phyloP scores from a whole-genome alignment of 106 monocot species.

The Phalaenopsis equestris region DNA sequence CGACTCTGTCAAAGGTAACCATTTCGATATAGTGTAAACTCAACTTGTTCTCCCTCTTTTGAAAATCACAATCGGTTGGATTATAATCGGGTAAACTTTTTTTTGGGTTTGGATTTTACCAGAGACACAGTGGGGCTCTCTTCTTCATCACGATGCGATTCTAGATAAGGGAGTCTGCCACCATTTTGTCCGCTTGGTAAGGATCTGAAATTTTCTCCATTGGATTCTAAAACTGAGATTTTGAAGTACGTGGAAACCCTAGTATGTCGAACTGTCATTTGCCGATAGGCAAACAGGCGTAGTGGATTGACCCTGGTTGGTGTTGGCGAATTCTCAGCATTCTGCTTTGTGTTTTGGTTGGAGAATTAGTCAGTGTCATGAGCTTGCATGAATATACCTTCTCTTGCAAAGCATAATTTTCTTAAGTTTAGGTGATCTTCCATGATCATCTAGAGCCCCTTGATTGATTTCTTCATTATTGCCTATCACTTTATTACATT shows the following conservation, averaged over 20 bases:
- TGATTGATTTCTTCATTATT: too few relatives aligned
- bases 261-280: background rate
- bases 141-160: conserved; percentile 22
- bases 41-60: background rate
- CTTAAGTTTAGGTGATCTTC: too few relatives aligned
- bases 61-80: background rate
- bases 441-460: too few relatives aligned
- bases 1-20: conserved; percentile 43
- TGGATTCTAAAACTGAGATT: background rate
- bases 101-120: background rate
- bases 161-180: conserved; percentile 49
- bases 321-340: background rate
- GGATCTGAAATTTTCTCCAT: background rate
- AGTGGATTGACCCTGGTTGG: background rate
- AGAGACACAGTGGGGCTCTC: conserved; percentile 19
- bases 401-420: too few relatives aligned
- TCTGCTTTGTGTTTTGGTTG: background rate
- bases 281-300: background rate
- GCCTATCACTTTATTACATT: too few relatives aligned
- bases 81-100: background rate
- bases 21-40: background rate
- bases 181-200: conserved; percentile 72
- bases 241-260: background rate
- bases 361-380: background rate
- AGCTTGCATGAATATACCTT: background rate